Evolutionary conservation across 2,329 filamentous ascomycete genomes (phyloP).

Genomic region (Trichoderma atrobrunneum): DNA sequence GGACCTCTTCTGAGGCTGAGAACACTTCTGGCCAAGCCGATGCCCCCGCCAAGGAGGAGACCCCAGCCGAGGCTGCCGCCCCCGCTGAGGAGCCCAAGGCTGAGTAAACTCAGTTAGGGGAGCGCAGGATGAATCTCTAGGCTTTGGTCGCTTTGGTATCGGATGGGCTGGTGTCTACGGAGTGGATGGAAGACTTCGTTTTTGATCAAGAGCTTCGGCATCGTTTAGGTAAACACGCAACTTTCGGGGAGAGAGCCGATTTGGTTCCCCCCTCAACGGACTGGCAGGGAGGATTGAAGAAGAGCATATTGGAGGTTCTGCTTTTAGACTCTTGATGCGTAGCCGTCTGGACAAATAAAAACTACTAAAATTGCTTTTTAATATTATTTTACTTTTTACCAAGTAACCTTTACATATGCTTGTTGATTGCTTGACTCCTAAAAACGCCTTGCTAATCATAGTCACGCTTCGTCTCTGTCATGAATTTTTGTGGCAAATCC

Average conservation of each 20-base stretch:
- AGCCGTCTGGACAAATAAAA: constrained; percentile 57
- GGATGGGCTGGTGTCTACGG: constrained; percentile 61
- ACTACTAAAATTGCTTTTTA: constrained; percentile 47
- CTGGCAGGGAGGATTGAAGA: constrained; percentile 40
- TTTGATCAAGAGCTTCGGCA: constrained; percentile 48
- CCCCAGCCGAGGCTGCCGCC: constrained; percentile 55
- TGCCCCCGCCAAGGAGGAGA: constrained; percentile 42
- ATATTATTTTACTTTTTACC: constrained; percentile 28
- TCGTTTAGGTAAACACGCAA: constrained; percentile 47
- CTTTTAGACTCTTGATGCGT: constrained; percentile 56
- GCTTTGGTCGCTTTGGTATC: constrained; percentile 36
- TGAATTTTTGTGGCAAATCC: not conserved
- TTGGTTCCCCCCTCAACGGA: constrained; percentile 37
- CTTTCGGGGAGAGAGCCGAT: constrained; percentile 35
- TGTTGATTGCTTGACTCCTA: constrained; percentile 30
- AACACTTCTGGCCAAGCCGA: constrained; percentile 55
- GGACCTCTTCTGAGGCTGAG: constrained; percentile 98
- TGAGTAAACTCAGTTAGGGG: constrained; percentile 47
- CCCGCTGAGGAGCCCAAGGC: constrained; percentile 66
- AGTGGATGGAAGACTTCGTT: constrained; percentile 60
- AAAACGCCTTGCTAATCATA: not conserved
- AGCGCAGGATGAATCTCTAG: constrained; percentile 28
- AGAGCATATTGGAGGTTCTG: constrained; percentile 51
- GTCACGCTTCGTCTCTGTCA: not conserved
- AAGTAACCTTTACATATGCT: constrained; percentile 19